Evolutionary conservation across 257 asterid genomes (phyloP).

Genomic region (Ajuga chamaepitys): DNA sequence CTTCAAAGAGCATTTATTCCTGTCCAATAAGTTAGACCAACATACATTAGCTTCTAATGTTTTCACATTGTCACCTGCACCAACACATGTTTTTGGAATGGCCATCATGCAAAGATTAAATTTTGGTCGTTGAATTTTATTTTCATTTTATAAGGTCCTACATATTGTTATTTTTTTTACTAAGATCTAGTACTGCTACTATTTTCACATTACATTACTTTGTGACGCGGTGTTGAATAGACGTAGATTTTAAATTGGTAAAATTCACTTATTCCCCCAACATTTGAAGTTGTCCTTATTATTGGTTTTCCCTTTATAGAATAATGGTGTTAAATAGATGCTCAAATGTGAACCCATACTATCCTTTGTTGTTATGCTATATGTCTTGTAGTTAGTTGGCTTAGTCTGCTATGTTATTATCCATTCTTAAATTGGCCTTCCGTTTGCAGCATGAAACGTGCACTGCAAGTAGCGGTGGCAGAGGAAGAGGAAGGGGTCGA

Average conservation of each 20-base stretch:
- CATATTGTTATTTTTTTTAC: too few relatives aligned
- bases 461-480: constrained; percentile 46
- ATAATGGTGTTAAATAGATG: constrained; percentile 1
- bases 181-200: background rate
- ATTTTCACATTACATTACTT: too few relatives aligned
- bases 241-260: too few relatives aligned
- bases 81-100: background rate
- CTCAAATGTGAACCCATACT: background rate
- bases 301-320: background rate
- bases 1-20: too few relatives aligned
- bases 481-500: constrained; percentile 82
- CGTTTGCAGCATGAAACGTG: constrained; percentile 39
- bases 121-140: background rate
- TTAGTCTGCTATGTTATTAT: background rate
- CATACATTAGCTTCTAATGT: background rate
- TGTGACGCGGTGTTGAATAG: background rate
- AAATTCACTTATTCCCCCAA: too few relatives aligned
- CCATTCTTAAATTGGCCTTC: background rate
- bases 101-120: background rate
- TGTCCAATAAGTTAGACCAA: too few relatives aligned
- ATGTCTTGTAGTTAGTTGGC: background rate
- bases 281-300: too few relatives aligned
- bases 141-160: background rate
- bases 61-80: background rate
- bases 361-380: too few relatives aligned